Evolutionary conservation across 1,139 yeast genomes (phyloP), one percentile per base, ranked within the genome.

Genomic region (Hansenula lynferdii): DNA sequence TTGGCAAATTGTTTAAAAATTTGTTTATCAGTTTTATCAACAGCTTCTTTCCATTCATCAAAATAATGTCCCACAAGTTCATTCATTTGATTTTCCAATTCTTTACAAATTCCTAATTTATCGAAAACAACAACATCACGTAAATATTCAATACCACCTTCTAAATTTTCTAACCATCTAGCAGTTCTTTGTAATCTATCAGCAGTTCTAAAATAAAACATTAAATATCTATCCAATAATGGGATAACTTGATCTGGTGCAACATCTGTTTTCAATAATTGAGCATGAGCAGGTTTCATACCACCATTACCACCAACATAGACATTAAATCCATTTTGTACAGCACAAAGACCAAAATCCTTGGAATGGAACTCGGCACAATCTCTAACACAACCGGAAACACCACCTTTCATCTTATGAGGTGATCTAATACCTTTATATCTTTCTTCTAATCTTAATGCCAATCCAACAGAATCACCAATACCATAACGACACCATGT

Each of bases 401-500:
- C 64, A 34, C 64, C 65, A 28, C 65, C 65, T 40, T 60, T 60
- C 50, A 60, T 43, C 45, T 60, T 60, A 43, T 60, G 65, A 6
- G 65, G 65, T 2, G 62, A 51, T 34, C 65, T 50, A 15, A 60
- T 50, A 32, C 63, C 61, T 39, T 60, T 60, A 44, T 60, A 60
- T 27, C 65, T 49, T 40, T 60, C 64, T 35, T 60, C 65, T 14
- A 60, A 46, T 35, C 63, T 50, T 19, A 60, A 48, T 3, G 65
- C 65, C 37, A 60, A 43, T 12, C 65, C 65, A 19, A 60, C 65
- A 28, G 62, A 57, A 42, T 60, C 65, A 25, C 64, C 65, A 38
- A 60, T 59, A 31, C 65, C 65, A 35, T 53, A 60, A 23, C 65
- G 51, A 40, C 65, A 60, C 65, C 65, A 60, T 1, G 65, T 60